A percentile compares a stretch with the other conserved stretches of the same genome.
phyloP scores from a whole-genome alignment of 495 filamentous ascomycete species.

The Aspergillus steynii region DNA sequence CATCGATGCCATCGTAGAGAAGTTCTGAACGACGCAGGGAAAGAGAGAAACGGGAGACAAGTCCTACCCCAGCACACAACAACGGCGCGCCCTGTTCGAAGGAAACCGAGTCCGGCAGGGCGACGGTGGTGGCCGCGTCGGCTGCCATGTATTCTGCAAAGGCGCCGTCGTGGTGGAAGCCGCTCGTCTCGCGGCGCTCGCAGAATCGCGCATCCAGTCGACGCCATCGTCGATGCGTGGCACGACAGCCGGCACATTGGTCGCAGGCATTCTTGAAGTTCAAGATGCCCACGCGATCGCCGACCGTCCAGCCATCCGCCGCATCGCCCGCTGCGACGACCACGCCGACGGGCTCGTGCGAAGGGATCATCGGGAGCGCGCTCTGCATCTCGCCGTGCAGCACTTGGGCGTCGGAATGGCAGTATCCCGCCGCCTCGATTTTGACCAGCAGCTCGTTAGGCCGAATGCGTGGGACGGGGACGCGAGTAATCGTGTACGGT shows the following conservation, averaged over 20 bases:
- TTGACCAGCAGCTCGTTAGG: constrained; percentile 58
- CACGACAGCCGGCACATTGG: constrained; percentile 1
- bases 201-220: constrained; percentile 13
- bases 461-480: constrained; percentile 45
- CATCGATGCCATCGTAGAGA: not conserved
- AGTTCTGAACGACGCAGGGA: not conserved
- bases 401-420: constrained; percentile 62
- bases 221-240: not conserved
- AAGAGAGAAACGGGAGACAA: not conserved
- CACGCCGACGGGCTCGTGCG: constrained; percentile 59
- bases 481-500: constrained; percentile 50
- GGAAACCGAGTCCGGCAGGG: constrained; percentile 30
- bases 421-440: constrained; percentile 57
- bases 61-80: constrained; percentile 36
- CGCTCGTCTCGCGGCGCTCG: constrained; percentile 12
- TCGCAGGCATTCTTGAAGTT: constrained; percentile 16
- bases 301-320: constrained; percentile 5
- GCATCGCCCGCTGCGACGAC: constrained; percentile 45
- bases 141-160: constrained; percentile 36
- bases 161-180: constrained; percentile 29
- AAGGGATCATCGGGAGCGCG: constrained; percentile 49
- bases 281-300: constrained; percentile 12
- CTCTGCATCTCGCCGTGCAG: constrained; percentile 40
- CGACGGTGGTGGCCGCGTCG: constrained; percentile 25
- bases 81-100: constrained; percentile 35